Percentiles rank a stretch among this genome's conserved stretches.
Conservation (phyloP, 1,284 basidiomycete species). For the Rugosomyces carneus region DNA sequence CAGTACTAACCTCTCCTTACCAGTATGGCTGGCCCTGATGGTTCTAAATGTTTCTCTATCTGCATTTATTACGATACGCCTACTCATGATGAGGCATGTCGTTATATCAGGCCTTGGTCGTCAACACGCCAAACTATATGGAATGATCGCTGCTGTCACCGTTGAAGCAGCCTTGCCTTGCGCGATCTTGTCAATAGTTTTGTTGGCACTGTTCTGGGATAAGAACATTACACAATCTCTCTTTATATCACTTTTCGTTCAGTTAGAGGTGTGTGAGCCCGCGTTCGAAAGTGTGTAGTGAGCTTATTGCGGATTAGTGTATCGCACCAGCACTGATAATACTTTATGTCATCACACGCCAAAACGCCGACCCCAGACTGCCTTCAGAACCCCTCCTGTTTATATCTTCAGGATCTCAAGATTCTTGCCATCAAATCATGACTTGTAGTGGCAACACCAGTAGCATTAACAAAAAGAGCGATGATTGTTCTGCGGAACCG, state of each 20-base stretch:
- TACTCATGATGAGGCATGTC: constrained; percentile 10
- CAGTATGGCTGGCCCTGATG: constrained; percentile 14
- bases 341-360: constrained; percentile 4
- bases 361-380: neutral
- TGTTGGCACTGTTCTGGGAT: constrained; percentile 13
- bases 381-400: constrained; percentile 3
- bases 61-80: constrained; percentile 12
- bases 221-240: constrained; percentile 15
- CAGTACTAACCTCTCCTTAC: constrained; percentile 10
- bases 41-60: constrained; percentile 17
- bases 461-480: neutral
- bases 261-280: constrained; percentile 13
- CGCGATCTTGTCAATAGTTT: constrained; percentile 13
- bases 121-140: constrained; percentile 13
- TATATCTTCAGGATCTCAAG: neutral
- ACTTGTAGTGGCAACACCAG: too few species aligned
- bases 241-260: constrained; percentile 16
- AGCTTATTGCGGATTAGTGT: constrained; percentile 1
- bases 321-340: constrained; percentile 10
- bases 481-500: neutral
- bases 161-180: constrained; percentile 16
- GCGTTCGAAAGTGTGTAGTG: neutral
- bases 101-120: constrained; percentile 11
- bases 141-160: constrained; percentile 11
- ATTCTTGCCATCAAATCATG: neutral